Percentiles rank a stretch among this genome's conserved stretches.
phyloP scores from a whole-genome alignment of 441 rosid species.

The Manihot esculenta region DNA sequence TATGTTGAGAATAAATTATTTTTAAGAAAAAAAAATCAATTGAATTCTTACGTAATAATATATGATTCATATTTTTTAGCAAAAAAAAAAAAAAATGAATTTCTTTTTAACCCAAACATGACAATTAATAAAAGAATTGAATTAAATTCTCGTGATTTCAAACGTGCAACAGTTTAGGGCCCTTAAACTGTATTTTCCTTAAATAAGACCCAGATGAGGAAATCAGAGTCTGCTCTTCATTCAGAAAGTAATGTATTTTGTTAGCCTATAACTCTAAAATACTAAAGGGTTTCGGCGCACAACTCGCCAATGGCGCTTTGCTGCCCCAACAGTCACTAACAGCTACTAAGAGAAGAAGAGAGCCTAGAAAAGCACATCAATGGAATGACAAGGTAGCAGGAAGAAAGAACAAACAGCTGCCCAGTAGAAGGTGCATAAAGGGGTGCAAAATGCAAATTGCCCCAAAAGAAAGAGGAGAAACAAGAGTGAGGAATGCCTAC shows the following conservation, averaged over 20 bases:
- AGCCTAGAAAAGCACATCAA: background rate
- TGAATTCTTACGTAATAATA: no score
- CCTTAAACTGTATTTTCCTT: background rate
- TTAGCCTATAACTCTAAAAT: no score
- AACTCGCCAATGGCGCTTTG: background rate
- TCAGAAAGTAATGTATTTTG: background rate
- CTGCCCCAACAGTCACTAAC: background rate
- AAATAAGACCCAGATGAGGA: background rate
- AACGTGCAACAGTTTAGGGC: background rate
- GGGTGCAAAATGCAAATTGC: background rate
- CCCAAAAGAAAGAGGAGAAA: background rate
- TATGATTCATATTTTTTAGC: no score
- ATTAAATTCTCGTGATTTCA: no score
- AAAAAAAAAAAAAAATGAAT: no score
- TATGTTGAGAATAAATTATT: no score
- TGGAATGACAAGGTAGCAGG: background rate
- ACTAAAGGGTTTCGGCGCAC: background rate
- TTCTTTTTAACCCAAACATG: no score
- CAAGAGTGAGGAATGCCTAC: background rate
- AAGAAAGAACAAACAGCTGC: background rate
- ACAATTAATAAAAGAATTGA: no score
- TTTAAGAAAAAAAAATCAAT: no score
- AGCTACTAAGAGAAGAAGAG: background rate
- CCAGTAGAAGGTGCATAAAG: background rate
- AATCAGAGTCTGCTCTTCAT: background rate